Base-by-base conservation (phyloP, 83 land plant species). In the Picea abies region DNA sequence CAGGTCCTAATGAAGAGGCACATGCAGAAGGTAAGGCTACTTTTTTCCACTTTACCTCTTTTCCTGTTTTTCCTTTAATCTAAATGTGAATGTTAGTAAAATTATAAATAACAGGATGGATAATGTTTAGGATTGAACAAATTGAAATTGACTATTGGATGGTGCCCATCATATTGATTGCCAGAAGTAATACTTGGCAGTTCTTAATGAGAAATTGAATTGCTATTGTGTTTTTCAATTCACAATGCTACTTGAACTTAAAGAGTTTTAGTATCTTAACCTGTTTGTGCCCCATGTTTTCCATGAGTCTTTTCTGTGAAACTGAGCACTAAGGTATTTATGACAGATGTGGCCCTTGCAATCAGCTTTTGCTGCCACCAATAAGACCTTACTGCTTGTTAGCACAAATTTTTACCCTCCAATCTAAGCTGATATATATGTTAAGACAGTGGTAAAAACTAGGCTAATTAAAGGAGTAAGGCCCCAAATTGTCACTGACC, bases 1-100 rank as follows among this genome's bases (percentile, higher is more conserved):
- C 80, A 9, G 58, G 11, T 73, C 25, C 56, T 47, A 56, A 29
- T 14, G 29, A 68, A 82, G 80, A 81, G 65, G 41, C 71, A 23
- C 60, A 49, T 23, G 63, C 60, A 77, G 84, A 82, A 78, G 79
- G 84, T 85, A 81, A 72, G 76, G 77, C 14, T 32, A 10, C 0
- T 25, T 44, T 16, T 78, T 58, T 10, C 20, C 14, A 58, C 8
- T 78, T 78, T 29, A 4, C 79, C 25, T 1, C 10, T 41, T 52
- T 44, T 73, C 25, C 25, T 9, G 26, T 73, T 73, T 73, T 73
- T 20, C 22, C 49, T 73, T 73, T 0, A 20, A 37, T 44, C 11
- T 52, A 73, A 15, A 44, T 44, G 77, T 22, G 10, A 44, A 22
- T 41, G 56, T 44, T 44, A n/a, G 77, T 39, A 23, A 44, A 73